phyloP scores from a whole-genome alignment of 202 grass and related monocot species.

The Bolboschoenoplectus hybrid region DNA sequence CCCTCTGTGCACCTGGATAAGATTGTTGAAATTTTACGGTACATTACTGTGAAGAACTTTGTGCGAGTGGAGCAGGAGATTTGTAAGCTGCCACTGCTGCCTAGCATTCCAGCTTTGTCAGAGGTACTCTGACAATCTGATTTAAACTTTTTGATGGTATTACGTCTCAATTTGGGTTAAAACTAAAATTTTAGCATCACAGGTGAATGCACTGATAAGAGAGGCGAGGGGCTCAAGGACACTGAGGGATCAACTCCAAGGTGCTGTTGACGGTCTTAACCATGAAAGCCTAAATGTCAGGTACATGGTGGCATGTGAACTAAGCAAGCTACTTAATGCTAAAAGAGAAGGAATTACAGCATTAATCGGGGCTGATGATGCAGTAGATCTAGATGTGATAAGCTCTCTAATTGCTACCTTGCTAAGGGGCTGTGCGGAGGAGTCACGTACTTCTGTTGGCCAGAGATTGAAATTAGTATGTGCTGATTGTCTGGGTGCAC shows the following conservation, averaged over 20 bases:
- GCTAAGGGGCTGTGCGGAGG: constrained; percentile 86
- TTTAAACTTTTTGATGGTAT: neutral
- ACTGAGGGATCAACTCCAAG: constrained; percentile 83
- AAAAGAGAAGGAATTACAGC: constrained; percentile 83
- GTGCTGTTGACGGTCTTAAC: constrained; percentile 85
- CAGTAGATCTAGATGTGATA: constrained; percentile 77
- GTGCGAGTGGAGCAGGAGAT: constrained; percentile 74
- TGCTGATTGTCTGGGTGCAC: constrained; percentile 89
- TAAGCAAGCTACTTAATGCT: constrained; percentile 80
- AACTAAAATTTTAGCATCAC: neutral
- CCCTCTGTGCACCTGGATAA: constrained; percentile 65
- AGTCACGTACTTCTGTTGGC: constrained; percentile 85
- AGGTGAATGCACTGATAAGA: constrained; percentile 78
- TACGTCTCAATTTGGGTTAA: neutral
- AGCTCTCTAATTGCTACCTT: constrained; percentile 89
- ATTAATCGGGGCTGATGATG: constrained; percentile 77
- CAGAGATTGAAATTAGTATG: constrained; percentile 85
- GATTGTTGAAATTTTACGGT: constrained; percentile 82
- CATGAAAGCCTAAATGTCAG: constrained; percentile 97
- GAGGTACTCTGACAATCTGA: constrained; percentile 47
- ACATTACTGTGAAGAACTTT: constrained; percentile 86
- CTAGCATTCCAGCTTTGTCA: constrained; percentile 81
- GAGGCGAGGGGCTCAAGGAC: constrained; percentile 88
- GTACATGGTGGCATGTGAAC: constrained; percentile 90
- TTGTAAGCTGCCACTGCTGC: constrained; percentile 81